Percentiles rank a stretch among this genome's conserved stretches.
Conservation (phyloP, 2,329 filamentous ascomycete species). For the Pseudopithomyces maydicus region DNA sequence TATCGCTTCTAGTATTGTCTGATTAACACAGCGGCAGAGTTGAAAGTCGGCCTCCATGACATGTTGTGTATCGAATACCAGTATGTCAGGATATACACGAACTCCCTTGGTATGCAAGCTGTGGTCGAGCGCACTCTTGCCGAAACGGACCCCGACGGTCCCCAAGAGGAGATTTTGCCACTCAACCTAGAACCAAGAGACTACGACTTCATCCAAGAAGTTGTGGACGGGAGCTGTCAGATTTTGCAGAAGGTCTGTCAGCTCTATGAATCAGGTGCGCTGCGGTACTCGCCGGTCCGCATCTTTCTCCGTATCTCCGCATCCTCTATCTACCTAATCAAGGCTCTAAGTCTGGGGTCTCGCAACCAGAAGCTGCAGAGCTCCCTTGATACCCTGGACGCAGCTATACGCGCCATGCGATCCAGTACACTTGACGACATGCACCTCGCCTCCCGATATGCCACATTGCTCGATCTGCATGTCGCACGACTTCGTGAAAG, state of each 20-base stretch:
- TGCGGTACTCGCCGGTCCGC: conserved; percentile 60
- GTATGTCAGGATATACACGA: conserved; percentile 51
- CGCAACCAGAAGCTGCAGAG: conserved; percentile 56
- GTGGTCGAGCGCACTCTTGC: conserved; percentile 60
- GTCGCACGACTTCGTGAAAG: conserved; percentile 44
- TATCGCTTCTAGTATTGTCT: fast-evolving
- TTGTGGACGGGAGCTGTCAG: conserved; percentile 59
- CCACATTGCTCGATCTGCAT: conserved; percentile 53
- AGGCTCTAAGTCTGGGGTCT: conserved; percentile 56
- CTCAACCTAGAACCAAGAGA: conserved; percentile 56
- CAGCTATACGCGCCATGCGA: conserved; percentile 54
- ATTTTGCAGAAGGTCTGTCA: conserved; percentile 57
- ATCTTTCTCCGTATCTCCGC: conserved; percentile 61
- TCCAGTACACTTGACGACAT: conserved; percentile 58
- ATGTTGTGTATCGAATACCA: conserved; percentile 60
- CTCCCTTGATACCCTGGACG: conserved; percentile 55
- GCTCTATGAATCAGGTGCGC: conserved; percentile 51
- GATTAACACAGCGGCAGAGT: conserved; percentile 23
- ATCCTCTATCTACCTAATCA: conserved; percentile 61
- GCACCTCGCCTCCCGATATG: conserved; percentile 57
- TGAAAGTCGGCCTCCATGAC: conserved; percentile 49
- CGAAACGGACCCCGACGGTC: conserved; percentile 42
- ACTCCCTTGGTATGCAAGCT: conserved; percentile 60
- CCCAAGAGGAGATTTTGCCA: conserved; percentile 46
- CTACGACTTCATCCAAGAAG: conserved; percentile 61